phyloP scores from a whole-genome alignment of 2,329 filamentous ascomycete species.

The Hypocreales sp. region DNA sequence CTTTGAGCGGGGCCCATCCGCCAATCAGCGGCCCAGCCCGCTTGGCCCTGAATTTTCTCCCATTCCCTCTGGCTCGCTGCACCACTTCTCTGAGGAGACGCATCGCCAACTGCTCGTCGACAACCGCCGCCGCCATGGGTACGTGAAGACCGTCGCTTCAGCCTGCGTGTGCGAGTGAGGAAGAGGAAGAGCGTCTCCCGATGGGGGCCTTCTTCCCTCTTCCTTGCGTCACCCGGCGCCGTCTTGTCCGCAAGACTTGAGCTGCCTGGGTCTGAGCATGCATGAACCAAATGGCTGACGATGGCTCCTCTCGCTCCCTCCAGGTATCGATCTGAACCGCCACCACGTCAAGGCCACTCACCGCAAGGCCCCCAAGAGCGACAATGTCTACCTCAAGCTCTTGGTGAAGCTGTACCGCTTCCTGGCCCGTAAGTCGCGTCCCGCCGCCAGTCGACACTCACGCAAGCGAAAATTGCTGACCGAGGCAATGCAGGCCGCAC shows the following conservation, averaged over 20 bases:
- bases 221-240: constrained; percentile 3
- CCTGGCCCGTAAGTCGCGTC: constrained; percentile 65
- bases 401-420: constrained; percentile 98
- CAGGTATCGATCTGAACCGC: constrained; percentile 58
- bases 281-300: constrained; percentile 47
- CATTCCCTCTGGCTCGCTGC: constrained; percentile 7
- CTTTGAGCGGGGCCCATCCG: constrained; percentile 3
- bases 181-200: constrained; percentile 1
- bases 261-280: constrained; percentile 40
- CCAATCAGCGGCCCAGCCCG: constrained; percentile 6
- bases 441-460: no score
- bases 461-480: no score
- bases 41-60: constrained; percentile 14
- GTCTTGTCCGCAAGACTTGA: constrained; percentile 8
- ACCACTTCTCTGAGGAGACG: constrained; percentile 16
- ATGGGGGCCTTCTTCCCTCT: background rate
- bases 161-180: constrained; percentile 37
- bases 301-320: constrained; percentile 28
- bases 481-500: constrained; percentile 55
- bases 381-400: constrained; percentile 95
- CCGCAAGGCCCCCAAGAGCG: constrained; percentile 92
- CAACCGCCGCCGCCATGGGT: constrained; percentile 41
- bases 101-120: constrained; percentile 25
- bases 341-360: constrained; percentile 60
- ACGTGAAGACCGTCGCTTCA: constrained; percentile 29